Conservation (phyloP, 805 yeast genomes). For the Jamesozyma lodderae region DNA sequence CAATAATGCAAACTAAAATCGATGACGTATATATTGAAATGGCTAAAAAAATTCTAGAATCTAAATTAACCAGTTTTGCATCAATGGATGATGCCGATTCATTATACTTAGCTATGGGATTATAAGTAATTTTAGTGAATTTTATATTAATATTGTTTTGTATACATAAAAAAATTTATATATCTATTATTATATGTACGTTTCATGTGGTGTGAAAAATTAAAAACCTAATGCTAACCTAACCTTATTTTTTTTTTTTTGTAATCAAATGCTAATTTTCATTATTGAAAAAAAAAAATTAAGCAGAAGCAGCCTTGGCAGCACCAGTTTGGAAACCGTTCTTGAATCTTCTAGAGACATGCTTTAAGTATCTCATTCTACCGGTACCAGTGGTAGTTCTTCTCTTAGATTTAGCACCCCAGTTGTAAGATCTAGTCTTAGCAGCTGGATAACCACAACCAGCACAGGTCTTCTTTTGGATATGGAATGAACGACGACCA, state of each 20-base stretch:
- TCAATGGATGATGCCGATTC: constrained; percentile 77
- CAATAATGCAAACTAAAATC: constrained; percentile 18
- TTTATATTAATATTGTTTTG: too few relatives aligned
- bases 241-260: not conserved
- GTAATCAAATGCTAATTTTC: constrained; percentile 1
- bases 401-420: constrained; percentile 99
- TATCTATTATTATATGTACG: not conserved
- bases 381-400: constrained; percentile 99
- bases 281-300: constrained; percentile 25
- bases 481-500: constrained; percentile 97
- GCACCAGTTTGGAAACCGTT: constrained; percentile 95
- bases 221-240: not conserved
- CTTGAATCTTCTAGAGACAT: constrained; percentile 96
- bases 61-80: constrained; percentile 35
- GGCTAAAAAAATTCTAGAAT: constrained; percentile 60
- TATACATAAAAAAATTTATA: too few relatives aligned
- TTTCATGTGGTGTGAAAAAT: not conserved
- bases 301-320: constrained; percentile 56
- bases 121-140: constrained; percentile 6
- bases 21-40: constrained; percentile 38
- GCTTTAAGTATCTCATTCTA: constrained; percentile 96
- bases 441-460: constrained; percentile 99
- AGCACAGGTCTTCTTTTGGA: constrained; percentile 98
- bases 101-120: constrained; percentile 56
- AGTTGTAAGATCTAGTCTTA: constrained; percentile 96